Evolutionary conservation across 768 basidiomycete species (phyloP).

Genomic region (Tricholoma saponaceum): DNA sequence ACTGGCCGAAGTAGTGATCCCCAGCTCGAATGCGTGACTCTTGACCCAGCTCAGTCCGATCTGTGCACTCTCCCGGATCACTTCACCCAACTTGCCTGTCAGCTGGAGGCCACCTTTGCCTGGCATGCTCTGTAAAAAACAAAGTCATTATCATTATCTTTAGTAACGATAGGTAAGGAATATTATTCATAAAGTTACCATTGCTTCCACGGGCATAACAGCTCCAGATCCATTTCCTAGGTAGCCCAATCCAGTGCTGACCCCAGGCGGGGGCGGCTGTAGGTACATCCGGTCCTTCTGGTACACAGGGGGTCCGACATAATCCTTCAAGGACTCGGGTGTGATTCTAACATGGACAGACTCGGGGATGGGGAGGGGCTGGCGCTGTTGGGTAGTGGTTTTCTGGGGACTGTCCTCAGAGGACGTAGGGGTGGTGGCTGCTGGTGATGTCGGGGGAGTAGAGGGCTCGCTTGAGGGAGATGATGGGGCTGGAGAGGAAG

Average conservation of each 20-base stretch:
- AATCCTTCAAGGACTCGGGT: constrained; percentile 88
- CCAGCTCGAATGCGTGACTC: constrained; percentile 82
- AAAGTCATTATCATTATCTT: background rate
- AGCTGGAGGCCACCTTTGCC: constrained; percentile 90
- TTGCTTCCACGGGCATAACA: constrained; percentile 96
- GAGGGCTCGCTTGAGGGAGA: constrained; percentile 11
- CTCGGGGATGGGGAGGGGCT: constrained; percentile 79
- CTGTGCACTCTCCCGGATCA: constrained; percentile 94
- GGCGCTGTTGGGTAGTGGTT: constrained; percentile 74
- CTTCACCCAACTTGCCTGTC: constrained; percentile 97
- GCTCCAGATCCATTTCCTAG: constrained; percentile 94
- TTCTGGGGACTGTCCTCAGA: constrained; percentile 28
- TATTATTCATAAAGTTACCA: constrained; percentile 45
- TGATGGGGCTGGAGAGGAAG: constrained; percentile 8
- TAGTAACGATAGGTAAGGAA: no score
- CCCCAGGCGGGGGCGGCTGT: constrained; percentile 79
- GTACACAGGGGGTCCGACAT: constrained; percentile 94
- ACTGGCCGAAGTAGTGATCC: constrained; percentile 67
- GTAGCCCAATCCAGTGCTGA: constrained; percentile 93
- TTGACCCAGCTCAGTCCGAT: constrained; percentile 95
- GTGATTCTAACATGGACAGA: constrained; percentile 78
- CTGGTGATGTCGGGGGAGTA: constrained; percentile 13
- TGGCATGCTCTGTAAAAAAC: constrained; percentile 76
- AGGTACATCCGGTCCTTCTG: constrained; percentile 93
- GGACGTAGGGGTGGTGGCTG: constrained; percentile 15